Conservation (phyloP, 2,329 filamentous ascomycete genomes). For the Neonectria neomacrospora region DNA sequence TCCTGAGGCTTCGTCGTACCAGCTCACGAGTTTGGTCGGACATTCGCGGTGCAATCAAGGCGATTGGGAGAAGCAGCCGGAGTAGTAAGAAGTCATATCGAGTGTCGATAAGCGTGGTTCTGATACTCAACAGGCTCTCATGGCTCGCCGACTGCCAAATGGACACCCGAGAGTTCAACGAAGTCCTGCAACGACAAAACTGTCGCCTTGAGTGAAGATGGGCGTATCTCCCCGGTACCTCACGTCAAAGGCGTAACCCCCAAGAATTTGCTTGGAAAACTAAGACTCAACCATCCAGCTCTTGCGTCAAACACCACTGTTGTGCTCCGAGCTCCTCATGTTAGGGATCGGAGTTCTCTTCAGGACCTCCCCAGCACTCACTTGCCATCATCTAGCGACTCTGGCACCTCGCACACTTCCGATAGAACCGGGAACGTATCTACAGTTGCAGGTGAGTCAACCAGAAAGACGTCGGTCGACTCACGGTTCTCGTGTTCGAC, state of each 20-base stretch:
- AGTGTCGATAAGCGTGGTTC: not conserved
- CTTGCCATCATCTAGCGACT: conserved; percentile 35
- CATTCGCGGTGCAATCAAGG: conserved; percentile 49
- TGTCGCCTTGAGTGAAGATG: not conserved
- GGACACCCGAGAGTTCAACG: conserved; percentile 5
- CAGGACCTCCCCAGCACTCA: conserved; percentile 36
- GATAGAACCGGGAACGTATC: conserved; percentile 42
- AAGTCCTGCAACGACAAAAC: conserved; percentile 28
- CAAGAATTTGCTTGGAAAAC: conserved; percentile 42
- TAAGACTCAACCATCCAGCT: conserved; percentile 42
- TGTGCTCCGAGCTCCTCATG: conserved; percentile 39
- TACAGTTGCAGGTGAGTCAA: conserved; percentile 40
- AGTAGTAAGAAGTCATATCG: conserved; percentile 20
- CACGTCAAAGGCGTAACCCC: conserved; percentile 36
- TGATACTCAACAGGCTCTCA: conserved; percentile 40
- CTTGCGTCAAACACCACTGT: conserved; percentile 45
- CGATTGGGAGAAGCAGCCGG: conserved; percentile 46
- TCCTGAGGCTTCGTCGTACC: conserved; percentile 41
- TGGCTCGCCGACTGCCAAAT: conserved; percentile 32
- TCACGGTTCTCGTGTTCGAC: conserved; percentile 42
- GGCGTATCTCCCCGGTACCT: not conserved
- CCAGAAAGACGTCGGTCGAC: conserved; percentile 50
- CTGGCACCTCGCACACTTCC: conserved; percentile 44
- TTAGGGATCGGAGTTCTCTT: conserved; percentile 41
- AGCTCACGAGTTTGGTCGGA: conserved; percentile 51